Evolutionary conservation across 2,329 filamentous ascomycete genomes (phyloP).

Genomic region (Grosmannia serpens): DNA sequence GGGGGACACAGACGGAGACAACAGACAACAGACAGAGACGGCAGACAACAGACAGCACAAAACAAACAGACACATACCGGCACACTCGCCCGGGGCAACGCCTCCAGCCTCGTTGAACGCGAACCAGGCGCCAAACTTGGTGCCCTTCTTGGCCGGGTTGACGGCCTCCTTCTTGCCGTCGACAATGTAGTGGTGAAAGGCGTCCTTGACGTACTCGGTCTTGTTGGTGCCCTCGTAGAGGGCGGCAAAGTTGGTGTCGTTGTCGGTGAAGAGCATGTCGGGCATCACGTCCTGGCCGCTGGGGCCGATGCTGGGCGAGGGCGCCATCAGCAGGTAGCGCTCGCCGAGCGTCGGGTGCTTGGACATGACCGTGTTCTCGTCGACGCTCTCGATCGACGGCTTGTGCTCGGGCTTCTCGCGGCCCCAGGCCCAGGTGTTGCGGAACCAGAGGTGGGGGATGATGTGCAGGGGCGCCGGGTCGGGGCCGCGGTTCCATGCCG

Average conservation of each 20-base stretch:
- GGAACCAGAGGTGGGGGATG: slow-evolving; percentile 89
- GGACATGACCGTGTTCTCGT: slow-evolving; percentile 60
- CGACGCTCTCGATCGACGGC: slow-evolving; percentile 59
- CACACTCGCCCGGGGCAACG: slow-evolving; percentile 81
- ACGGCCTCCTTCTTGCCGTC: slow-evolving; percentile 68
- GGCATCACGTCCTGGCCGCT: slow-evolving; percentile 77
- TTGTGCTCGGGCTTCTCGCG: slow-evolving; percentile 65
- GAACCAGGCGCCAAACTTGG: slow-evolving; percentile 87
- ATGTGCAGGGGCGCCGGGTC: slow-evolving; percentile 88
- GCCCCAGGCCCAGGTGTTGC: slow-evolving; percentile 96
- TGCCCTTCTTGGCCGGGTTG: slow-evolving; percentile 70
- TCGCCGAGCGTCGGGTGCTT: slow-evolving; percentile 71
- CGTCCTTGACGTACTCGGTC: slow-evolving; percentile 84
- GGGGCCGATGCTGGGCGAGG: slow-evolving; percentile 73
- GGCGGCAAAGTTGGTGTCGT: slow-evolving; percentile 75
- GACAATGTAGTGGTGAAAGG: slow-evolving; percentile 81
- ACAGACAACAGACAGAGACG: no score
- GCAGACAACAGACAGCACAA: no score
- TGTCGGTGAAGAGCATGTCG: slow-evolving; percentile 82
- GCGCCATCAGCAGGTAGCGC: slow-evolving; percentile 73
- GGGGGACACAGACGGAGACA: no score
- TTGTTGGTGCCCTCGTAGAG: slow-evolving; percentile 72
- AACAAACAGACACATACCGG: slow-evolving; percentile 56
- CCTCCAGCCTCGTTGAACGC: slow-evolving; percentile 82
- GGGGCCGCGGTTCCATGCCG: slow-evolving; percentile 89